Conservation (phyloP, 306 rosid species). For the Quillaja saponaria region DNA sequence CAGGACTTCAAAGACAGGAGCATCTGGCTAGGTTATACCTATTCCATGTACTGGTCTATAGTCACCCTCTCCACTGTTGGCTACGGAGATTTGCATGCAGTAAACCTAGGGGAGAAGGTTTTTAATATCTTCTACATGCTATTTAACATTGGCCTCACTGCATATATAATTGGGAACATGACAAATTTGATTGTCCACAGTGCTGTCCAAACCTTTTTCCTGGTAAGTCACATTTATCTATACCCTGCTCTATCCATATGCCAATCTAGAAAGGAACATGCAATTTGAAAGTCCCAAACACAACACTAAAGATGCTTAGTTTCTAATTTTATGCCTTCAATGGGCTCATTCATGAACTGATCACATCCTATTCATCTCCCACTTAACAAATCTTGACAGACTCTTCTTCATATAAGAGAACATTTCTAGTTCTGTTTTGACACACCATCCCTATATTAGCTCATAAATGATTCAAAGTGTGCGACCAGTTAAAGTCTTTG, state of each 20-base stretch:
- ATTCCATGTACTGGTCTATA: slow-evolving; percentile 80
- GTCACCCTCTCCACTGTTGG: slow-evolving; percentile 87
- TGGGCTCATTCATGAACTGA: too few relatives aligned
- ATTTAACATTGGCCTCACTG: slow-evolving; percentile 84
- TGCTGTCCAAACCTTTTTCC: slow-evolving; percentile 60
- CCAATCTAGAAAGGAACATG: too few relatives aligned
- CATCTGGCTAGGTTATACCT: slow-evolving; percentile 64
- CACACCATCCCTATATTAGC: background rate
- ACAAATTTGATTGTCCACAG: slow-evolving; percentile 78
- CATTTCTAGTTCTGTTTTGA: too few relatives aligned
- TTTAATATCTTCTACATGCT: slow-evolving; percentile 72
- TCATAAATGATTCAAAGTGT: background rate
- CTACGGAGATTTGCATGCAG: slow-evolving; percentile 87
- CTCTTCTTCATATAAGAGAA: background rate
- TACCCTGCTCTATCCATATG: too few relatives aligned
- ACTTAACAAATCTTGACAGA: background rate
- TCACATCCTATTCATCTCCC: too few relatives aligned
- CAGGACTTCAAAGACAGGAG: slow-evolving; percentile 48
- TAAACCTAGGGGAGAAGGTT: slow-evolving; percentile 66
- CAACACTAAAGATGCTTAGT: too few relatives aligned
- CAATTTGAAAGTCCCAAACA: too few relatives aligned
- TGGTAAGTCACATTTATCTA: slow-evolving; percentile 53
- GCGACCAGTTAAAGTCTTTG: too few relatives aligned
- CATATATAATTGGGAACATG: slow-evolving; percentile 90
- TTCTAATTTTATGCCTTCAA: too few relatives aligned